Base-by-base conservation (phyloP, 2,329 filamentous ascomycete genomes). In the Aspergillus thermomutatus region DNA sequence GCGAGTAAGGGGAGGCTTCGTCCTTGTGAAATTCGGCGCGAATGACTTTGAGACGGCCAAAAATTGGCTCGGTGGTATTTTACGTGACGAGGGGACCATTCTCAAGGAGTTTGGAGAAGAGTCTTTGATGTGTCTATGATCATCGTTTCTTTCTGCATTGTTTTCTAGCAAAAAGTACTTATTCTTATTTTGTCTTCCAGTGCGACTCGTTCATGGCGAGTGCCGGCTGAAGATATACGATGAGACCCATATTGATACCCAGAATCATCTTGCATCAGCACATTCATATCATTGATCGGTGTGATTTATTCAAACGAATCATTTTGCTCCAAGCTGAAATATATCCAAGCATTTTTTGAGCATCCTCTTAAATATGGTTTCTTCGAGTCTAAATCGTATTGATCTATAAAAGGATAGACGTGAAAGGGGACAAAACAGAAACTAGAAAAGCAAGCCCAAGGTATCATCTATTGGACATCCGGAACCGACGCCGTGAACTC, bases 11-110 rank as follows among this genome's bases (percentile, higher is more conserved):
- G 72, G 69, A 17, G 88, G 91, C 3, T 96, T 93, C 68, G 88
- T 94, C 3, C 82, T 97, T 26, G 88, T 97, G 64, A 97, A 97
- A 72, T 95, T 97, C 71, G 91, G 90, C 1, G 90, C 92, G 1
- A 82, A 81, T 54, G 88, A 87, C 47, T 88, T 96, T 25, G 92
- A 97, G 72, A 88, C 87, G 26, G 92, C 88, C 3, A 85, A 90
- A 63, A 77, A 83, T 49, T 97, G 92, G 91, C 80, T 97, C 56
- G 85, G 86, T 9, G 81, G 80, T 6, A 89, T 97, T 83, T 77
- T 96, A 49, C 75, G 80, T 48, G 82, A 85, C 60, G 91, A 96
- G 71, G 90, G 89, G 1, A 92, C 84, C 60, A 80, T 96, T 9
- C 76, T 82, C 17, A 72, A 77, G 52, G 76, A 84, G 11, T 97